Conservation (phyloP, 768 basidiomycete genomes). For the Hysterangium stoloniferum region DNA sequence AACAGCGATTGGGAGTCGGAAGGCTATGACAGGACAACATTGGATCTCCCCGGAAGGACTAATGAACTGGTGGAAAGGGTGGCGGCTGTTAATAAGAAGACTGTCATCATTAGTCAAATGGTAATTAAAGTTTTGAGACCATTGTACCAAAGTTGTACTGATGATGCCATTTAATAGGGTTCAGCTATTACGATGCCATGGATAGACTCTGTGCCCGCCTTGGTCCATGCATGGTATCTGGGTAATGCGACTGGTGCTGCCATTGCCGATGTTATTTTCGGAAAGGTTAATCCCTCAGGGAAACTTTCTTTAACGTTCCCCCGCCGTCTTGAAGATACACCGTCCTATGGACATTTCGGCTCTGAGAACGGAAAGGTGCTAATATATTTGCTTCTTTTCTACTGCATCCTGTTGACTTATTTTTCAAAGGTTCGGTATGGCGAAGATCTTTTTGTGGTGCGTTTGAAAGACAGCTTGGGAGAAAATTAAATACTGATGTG, state of each 20-base stretch:
- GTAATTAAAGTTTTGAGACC: no score
- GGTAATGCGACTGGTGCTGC: conserved; percentile 63
- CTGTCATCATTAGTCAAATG: conserved; percentile 41
- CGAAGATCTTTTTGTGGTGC: conserved; percentile 57
- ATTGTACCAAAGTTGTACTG: background rate
- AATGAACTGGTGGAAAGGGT: conserved; percentile 51
- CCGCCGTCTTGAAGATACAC: conserved; percentile 49
- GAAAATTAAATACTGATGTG: no score
- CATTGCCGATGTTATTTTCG: conserved; percentile 57
- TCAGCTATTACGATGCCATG: conserved; percentile 73
- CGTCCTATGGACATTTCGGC: conserved; percentile 49
- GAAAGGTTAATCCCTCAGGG: conserved; percentile 52
- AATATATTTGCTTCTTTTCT: no score
- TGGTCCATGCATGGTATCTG: conserved; percentile 59
- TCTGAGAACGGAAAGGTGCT: conserved; percentile 49
- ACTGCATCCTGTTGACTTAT: no score
- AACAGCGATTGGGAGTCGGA: conserved; percentile 72
- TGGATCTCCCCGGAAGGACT: conserved; percentile 51
- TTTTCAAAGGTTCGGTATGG: no score
- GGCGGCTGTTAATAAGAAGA: conserved; percentile 46
- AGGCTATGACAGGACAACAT: conserved; percentile 59
- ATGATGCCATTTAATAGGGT: conserved; percentile 31
- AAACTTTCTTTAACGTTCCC: conserved; percentile 57
- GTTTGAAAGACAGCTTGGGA: conserved; percentile 9
- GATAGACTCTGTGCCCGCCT: conserved; percentile 43